Base-by-base conservation (phyloP, 129 eudicot species). In the Tagetes erecta region DNA sequence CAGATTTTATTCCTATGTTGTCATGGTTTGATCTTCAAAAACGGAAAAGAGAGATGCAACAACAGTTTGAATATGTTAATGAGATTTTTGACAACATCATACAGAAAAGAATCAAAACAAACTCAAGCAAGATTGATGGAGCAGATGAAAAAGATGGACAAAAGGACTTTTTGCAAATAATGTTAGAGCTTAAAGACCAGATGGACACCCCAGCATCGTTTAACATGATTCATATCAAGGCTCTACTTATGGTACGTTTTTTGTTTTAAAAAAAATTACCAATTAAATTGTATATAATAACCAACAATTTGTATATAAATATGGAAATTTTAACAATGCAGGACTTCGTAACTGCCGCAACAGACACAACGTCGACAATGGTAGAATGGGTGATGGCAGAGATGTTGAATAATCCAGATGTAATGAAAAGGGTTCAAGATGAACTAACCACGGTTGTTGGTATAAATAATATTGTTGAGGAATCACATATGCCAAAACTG, bases 11-110 rank as follows among this genome's bases (percentile, higher is more conserved):
- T 36, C 67, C 67, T 1, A 6, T 36, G 67, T 62, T 62, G 13
- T 36, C 67, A 13, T 5, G 67, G 45, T 62, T 62, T 12, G 67
- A 62, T 62, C 67, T 62, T 11, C 67, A 62, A 36, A 62, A 5
- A 36, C 11, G 67, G 67, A 27, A 12, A 27, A 1, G 40, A 5
- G 67, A 62, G 4, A 62, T 36, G 67, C 45, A 62, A 7, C 36
- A 4, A 30, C 67, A 62, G 5, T 6, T 35, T 13, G 31, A 62
- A 62, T 62, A 62, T 5, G 3, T 62, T 62, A 45, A 62, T 62
- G 30, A 13, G 3, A 12, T 62, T 0, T 62, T 62, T 36, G 45
- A 62, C 0, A 12, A 62, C 0, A 12, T 35, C 12, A 62, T 62
- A 0, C 44, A 62, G 11, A 62, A 62, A 62, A 62, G 67, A 62